phyloP scores from a whole-genome alignment of 164 flowering plant genomes.

The Amborella trichopoda region DNA sequence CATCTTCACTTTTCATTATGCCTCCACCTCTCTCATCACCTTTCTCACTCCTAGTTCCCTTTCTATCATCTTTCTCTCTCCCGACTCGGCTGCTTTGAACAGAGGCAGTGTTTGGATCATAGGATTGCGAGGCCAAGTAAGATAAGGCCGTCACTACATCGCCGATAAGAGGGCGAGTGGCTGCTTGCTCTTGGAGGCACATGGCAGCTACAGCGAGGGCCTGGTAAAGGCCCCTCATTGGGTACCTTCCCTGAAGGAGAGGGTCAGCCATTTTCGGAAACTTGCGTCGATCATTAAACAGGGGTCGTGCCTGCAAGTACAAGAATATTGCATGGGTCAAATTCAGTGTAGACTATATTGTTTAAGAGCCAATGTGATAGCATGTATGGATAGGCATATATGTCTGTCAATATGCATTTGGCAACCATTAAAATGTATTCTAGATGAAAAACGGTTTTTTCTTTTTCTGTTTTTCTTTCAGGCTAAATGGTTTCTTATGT shows the following conservation, averaged over 20 bases:
- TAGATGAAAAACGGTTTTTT: too few relatives aligned
- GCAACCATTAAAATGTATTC: too few relatives aligned
- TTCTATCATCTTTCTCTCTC: slow-evolving; percentile 17
- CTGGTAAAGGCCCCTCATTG: slow-evolving; percentile 42
- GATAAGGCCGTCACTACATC: slow-evolving; percentile 54
- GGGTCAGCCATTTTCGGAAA: slow-evolving; percentile 37
- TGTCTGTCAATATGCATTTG: too few relatives aligned
- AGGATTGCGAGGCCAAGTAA: slow-evolving; percentile 26
- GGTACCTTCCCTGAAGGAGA: slow-evolving; percentile 29
- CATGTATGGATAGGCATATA: too few relatives aligned
- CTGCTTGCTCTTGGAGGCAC: slow-evolving; percentile 44
- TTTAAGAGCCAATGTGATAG: too few relatives aligned
- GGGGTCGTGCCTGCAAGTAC: slow-evolving; percentile 33
- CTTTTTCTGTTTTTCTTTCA: too few relatives aligned
- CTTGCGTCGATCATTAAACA: slow-evolving; percentile 33
- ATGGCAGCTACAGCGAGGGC: slow-evolving; percentile 45
- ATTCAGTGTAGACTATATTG: too few relatives aligned
- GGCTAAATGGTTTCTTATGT: too few relatives aligned
- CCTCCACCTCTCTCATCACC: slow-evolving; percentile 18
- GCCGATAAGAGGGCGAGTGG: slow-evolving; percentile 39
- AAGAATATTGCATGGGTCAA: too few relatives aligned
- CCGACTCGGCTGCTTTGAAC: slow-evolving; percentile 4
- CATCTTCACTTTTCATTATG: slow-evolving; percentile 36
- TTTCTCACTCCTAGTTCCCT: slow-evolving; percentile 6
- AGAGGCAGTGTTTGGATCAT: slow-evolving; percentile 15